phyloP scores from a whole-genome alignment of 768 basidiomycete genomes.

The Leccinum variicolor region DNA sequence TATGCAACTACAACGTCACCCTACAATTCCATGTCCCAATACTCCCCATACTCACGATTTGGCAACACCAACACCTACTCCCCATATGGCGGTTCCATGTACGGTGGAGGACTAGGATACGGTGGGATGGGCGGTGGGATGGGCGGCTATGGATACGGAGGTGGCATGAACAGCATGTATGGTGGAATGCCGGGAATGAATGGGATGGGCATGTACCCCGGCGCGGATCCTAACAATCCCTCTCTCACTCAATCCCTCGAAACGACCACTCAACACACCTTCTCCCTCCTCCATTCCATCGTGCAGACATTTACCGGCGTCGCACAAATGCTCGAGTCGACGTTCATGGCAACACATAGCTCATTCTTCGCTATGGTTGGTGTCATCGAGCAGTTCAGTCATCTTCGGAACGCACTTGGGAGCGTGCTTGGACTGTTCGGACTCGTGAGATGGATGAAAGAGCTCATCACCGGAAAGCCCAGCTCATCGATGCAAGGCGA shows the following conservation, averaged over 20 bases:
- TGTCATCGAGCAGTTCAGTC: slow-evolving; percentile 92
- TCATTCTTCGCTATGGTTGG: slow-evolving; percentile 96
- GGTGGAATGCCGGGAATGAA: slow-evolving; percentile 38
- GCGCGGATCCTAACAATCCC: slow-evolving; percentile 50
- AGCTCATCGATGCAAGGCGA: slow-evolving; percentile 53
- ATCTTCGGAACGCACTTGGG: slow-evolving; percentile 87
- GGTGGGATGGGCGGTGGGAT: slow-evolving; percentile 37
- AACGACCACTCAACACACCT: slow-evolving; percentile 86
- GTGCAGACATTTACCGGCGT: slow-evolving; percentile 95
- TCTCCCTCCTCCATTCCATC: slow-evolving; percentile 88
- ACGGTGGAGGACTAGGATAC: slow-evolving; percentile 35
- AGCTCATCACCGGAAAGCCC: slow-evolving; percentile 48
- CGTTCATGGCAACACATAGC: slow-evolving; percentile 96
- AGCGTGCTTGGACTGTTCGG: slow-evolving; percentile 93
- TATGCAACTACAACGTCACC: slow-evolving; percentile 39
- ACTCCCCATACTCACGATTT: slow-evolving; percentile 40
- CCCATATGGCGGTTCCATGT: slow-evolving; percentile 29
- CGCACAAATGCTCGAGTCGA: slow-evolving; percentile 95
- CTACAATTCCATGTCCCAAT: slow-evolving; percentile 46
- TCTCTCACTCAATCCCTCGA: slow-evolving; percentile 87
- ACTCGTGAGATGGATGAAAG: slow-evolving; percentile 80
- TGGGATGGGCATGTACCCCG: slow-evolving; percentile 37
- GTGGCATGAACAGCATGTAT: slow-evolving; percentile 49
- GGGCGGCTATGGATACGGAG: slow-evolving; percentile 37
- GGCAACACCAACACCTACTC: slow-evolving; percentile 35